Evolutionary conservation across 108 stramenopile species (phyloP), one percentile per base, ranked within the genome.

Genomic region (Cyclotella kingstonii): DNA sequence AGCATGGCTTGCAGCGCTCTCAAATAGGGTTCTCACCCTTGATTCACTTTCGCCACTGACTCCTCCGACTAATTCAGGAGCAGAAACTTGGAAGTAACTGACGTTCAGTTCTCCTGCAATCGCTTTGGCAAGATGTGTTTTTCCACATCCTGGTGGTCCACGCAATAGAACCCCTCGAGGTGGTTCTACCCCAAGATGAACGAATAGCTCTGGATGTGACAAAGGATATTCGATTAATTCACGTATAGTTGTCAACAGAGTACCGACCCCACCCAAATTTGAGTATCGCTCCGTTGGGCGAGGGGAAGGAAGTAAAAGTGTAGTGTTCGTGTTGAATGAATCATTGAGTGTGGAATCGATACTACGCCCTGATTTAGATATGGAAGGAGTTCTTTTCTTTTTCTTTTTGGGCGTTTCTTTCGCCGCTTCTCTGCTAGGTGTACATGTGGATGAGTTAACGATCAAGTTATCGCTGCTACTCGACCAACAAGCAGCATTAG

Each of bases 91-190:
- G 56, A 85, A 91, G 56, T 85, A 90, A 3, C 72, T 48, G 11
- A 85, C 79, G 41, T 76, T 79, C 12, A 94, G 66, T 63, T 89
- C 78, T n/a, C 54, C 71, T 11, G 86, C 84, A 40, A 97, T 86
- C 22, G 97, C 95, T 53, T 94, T 83, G 45, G 98, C 97, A 5
- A 99, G 65, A 27, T 93, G 78, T 2, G 98, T 96, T 66, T 99
- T 99, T 21, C 99, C 99, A 33, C 93, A 95, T 19, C 94, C 98
- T 1, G 99, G 97, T 12, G 99, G 98, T 9, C 99, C 99, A 23
- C 98, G 94, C 12, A 99, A 58, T 15, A 99, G 78, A 6, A 99
- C 91, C n/a, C 98, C 99, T 3, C 97, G 81, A 0, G 99, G 99
- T 27, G 99, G 98, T 68, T 96, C 87, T 12, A 98, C 86, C 5